Percentiles rank a stretch among this genome's conserved stretches.
Conservation (phyloP, 345 rosid genomes). For the Physaria fendleri region DNA sequence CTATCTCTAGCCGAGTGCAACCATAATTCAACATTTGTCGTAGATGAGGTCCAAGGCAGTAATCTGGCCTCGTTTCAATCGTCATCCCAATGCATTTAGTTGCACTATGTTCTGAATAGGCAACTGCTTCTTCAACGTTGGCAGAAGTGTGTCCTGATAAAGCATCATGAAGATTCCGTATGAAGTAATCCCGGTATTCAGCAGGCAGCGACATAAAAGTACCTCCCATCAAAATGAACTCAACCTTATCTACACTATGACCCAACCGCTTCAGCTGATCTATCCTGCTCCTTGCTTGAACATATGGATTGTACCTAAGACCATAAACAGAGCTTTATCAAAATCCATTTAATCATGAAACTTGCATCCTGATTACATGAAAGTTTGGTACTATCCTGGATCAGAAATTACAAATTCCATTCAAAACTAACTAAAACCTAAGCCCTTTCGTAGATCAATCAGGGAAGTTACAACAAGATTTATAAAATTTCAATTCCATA, state of each 20-base stretch:
- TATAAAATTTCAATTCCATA: not conserved
- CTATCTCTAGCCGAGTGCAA: constrained; percentile 94
- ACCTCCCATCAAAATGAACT: constrained; percentile 98
- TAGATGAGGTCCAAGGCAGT: constrained; percentile 96
- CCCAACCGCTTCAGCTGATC: constrained; percentile 99
- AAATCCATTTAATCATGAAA: not conserved
- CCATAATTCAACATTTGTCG: constrained; percentile 96
- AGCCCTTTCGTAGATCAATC: not conserved
- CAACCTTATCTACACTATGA: constrained; percentile 98
- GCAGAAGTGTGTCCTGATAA: constrained; percentile 94
- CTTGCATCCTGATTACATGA: not conserved
- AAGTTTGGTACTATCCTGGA: not conserved
- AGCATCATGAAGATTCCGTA: constrained; percentile 94
- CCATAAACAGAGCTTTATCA: constrained; percentile 1
- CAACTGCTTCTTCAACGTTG: constrained; percentile 93
- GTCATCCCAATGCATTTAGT: constrained; percentile 99
- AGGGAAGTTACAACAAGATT: not conserved
- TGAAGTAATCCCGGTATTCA: constrained; percentile 90
- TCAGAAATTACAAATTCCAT: not conserved
- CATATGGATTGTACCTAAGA: constrained; percentile 87
- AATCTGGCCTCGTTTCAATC: constrained; percentile 98
- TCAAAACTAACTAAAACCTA: not conserved
- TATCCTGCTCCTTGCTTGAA: constrained; percentile 96
- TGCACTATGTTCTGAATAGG: constrained; percentile 89
- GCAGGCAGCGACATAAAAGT: constrained; percentile 97